Conservation (phyloP, 257 asterid genomes). For the Lavandula angustifolia region DNA sequence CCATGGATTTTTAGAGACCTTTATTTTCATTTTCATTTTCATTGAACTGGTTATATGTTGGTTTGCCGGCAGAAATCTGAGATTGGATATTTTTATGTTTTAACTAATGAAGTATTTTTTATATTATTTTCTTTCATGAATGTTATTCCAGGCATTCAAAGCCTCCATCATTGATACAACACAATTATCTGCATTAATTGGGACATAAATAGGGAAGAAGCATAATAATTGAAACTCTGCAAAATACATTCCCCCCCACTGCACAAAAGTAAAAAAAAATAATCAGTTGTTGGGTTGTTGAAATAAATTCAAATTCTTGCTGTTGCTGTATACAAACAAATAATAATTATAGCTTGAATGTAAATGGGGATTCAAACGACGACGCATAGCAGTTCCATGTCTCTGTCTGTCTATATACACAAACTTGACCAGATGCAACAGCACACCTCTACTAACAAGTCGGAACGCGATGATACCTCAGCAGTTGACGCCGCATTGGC, state of each 20-base stretch:
- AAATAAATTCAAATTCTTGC: conserved; percentile 18
- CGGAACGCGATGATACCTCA: conserved; percentile 28
- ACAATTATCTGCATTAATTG: too few species aligned
- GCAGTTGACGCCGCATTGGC: conserved; percentile 82
- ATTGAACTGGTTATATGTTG: background rate
- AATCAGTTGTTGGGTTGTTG: background rate
- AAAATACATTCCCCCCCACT: background rate
- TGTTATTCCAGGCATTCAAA: too few species aligned
- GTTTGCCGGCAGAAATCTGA: conserved; percentile 19
- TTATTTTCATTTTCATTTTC: conserved; percentile 6
- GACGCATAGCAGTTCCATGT: conserved; percentile 19
- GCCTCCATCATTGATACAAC: too few species aligned
- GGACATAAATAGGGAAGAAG: background rate
- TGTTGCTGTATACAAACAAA: conserved; percentile 15
- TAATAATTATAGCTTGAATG: conserved; percentile 18
- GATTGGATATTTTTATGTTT: background rate
- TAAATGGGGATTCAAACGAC: background rate
- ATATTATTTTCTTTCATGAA: background rate
- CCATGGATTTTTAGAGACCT: conserved; percentile 27
- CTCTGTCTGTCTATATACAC: conserved; percentile 31
- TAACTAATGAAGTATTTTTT: background rate
- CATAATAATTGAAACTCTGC: background rate
- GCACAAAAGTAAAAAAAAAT: conserved; percentile 1
- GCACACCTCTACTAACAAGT: background rate
- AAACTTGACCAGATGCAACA: background rate